Evolutionary conservation across 2,329 filamentous ascomycete species (phyloP).

Genomic region (Ceratocystis eucalypticola): DNA sequence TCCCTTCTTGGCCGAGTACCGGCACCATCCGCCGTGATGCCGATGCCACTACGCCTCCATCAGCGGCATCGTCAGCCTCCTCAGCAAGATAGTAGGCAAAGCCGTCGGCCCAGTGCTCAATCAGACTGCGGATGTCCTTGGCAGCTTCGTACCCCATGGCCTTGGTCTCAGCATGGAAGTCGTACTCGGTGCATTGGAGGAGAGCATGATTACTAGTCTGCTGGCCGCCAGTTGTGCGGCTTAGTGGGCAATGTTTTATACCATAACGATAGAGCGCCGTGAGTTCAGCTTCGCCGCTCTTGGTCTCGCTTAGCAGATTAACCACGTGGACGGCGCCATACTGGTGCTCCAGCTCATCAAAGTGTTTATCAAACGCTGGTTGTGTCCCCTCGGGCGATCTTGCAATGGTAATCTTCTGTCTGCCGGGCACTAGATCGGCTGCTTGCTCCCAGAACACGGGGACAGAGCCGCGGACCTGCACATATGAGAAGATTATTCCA

Average conservation of each 20-base stretch:
- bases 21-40: slow-evolving; percentile 40
- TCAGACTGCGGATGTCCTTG: slow-evolving; percentile 64
- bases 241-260: slow-evolving; percentile 60
- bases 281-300: slow-evolving; percentile 73
- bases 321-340: slow-evolving; percentile 89
- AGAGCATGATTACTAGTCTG: slow-evolving; percentile 51
- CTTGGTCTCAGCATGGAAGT: slow-evolving; percentile 90
- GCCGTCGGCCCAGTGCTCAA: slow-evolving; percentile 64
- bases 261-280: slow-evolving; percentile 68
- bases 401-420: slow-evolving; percentile 88
- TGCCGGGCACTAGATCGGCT: slow-evolving; percentile 71
- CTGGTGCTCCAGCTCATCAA: slow-evolving; percentile 67
- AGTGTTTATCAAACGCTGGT: slow-evolving; percentile 90
- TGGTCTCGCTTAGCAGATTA: slow-evolving; percentile 83
- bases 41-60: slow-evolving; percentile 27
- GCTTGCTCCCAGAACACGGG: slow-evolving; percentile 96
- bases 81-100: slow-evolving; percentile 90
- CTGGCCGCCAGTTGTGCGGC: slow-evolving; percentile 31
- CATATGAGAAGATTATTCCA: slow-evolving; percentile 76
- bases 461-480: slow-evolving; percentile 81
- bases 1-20: slow-evolving; percentile 82
- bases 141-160: slow-evolving; percentile 82
- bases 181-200: slow-evolving; percentile 72
- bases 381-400: slow-evolving; percentile 81
- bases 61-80: slow-evolving; percentile 45